Percentiles rank a stretch among this genome's conserved stretches.
phyloP scores from a whole-genome alignment of 352 stramenopile genomes.

The Globisporangium lucens region DNA sequence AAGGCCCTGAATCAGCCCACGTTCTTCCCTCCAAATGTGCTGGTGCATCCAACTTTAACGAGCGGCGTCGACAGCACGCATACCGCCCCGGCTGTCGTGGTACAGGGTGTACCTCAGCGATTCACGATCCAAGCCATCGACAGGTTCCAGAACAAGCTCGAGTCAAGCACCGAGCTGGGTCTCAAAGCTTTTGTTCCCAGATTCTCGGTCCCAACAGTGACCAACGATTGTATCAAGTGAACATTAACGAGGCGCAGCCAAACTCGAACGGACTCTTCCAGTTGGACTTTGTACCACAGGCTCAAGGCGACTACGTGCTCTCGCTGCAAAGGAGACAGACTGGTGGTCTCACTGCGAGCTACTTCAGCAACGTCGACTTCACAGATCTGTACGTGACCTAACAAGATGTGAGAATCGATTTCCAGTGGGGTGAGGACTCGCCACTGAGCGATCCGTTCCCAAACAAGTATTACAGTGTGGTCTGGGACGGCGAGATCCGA shows the following conservation, averaged over 20 bases:
- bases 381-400: conserved; percentile 65
- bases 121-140: conserved; percentile 91
- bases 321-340: conserved; percentile 67
- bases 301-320: conserved; percentile 82
- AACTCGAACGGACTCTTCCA: conserved; percentile 89
- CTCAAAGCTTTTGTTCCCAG: conserved; percentile 50
- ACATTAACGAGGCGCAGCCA: conserved; percentile 43
- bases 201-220: conserved; percentile 37
- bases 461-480: conserved; percentile 74
- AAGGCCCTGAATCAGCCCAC: conserved; percentile 43
- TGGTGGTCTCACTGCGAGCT: conserved; percentile 90
- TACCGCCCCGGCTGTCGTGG: conserved; percentile 74
- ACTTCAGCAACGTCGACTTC: conserved; percentile 89
- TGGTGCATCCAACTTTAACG: conserved; percentile 77
- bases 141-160: conserved; percentile 89
- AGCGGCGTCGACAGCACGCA: conserved; percentile 70
- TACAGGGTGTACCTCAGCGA: conserved; percentile 60
- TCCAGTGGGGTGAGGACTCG: conserved; percentile 79
- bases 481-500: conserved; percentile 62
- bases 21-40: conserved; percentile 71
- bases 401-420: conserved; percentile 79
- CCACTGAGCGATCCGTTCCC: conserved; percentile 64
- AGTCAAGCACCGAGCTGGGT: conserved; percentile 65
- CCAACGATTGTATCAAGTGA: conserved; percentile 34
- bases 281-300: conserved; percentile 71